phyloP scores from a whole-genome alignment of 192 early-diverging fungal genomes.

The Coemansia sp. region DNA sequence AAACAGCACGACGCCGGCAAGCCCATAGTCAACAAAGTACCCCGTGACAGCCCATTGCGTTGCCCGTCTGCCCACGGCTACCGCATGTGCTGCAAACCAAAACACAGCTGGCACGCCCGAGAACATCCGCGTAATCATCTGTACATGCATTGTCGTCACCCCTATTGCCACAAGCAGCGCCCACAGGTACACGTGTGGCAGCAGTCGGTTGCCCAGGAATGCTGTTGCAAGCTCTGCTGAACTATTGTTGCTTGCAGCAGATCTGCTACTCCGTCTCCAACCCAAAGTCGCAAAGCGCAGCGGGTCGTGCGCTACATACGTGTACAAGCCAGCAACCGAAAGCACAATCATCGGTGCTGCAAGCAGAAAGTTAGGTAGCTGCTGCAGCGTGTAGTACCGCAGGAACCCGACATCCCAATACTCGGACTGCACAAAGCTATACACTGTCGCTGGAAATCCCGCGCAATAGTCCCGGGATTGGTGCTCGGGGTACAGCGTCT shows the following conservation, averaged over 20 bases:
- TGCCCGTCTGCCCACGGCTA: neutral
- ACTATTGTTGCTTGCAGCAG: no score
- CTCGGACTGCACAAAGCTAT: conserved; percentile 78
- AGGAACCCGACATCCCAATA: conserved; percentile 93
- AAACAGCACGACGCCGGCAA: conserved; percentile 80
- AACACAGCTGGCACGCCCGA: conserved; percentile 75
- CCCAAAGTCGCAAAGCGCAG: conserved; percentile 8
- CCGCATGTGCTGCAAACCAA: conserved; percentile 72
- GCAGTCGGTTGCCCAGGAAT: conserved; percentile 20
- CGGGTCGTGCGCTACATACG: conserved; percentile 56
- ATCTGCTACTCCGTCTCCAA: neutral
- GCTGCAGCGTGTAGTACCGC: conserved; percentile 73
- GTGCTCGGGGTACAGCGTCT: neutral
- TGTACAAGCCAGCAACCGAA: conserved; percentile 59
- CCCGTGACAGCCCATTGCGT: conserved; percentile 30
- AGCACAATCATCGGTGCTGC: conserved; percentile 75
- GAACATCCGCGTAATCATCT: conserved; percentile 85
- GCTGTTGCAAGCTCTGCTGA: no score
- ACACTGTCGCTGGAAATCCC: conserved; percentile 59
- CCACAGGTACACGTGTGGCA: conserved; percentile 73
- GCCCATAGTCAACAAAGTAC: conserved; percentile 77
- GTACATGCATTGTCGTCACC: conserved; percentile 83
- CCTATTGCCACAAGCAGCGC: conserved; percentile 57
- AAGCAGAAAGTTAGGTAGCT: conserved; percentile 90
- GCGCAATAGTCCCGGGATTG: conserved; percentile 67